Evolutionary conservation across 202 grass and related monocot genomes (phyloP).

Genomic region (Elaeis oleifera): DNA sequence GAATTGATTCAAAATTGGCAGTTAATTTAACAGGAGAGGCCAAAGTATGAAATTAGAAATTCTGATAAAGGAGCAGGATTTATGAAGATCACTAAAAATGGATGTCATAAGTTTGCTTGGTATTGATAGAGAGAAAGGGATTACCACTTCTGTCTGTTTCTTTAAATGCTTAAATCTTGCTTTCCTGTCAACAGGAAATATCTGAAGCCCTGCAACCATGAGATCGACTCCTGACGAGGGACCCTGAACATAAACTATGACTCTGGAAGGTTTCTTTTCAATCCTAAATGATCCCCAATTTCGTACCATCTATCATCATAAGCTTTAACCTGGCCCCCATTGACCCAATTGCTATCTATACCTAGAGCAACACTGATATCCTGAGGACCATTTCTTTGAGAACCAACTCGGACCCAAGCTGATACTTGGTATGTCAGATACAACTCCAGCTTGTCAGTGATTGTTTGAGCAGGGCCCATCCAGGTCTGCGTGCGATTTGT

Average conservation of each 20-base stretch:
- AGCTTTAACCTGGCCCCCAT: conserved; percentile 57
- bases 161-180: conserved; percentile 41
- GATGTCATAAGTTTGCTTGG: too few relatives aligned
- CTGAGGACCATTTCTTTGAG: conserved; percentile 26
- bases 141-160: conserved; percentile 55
- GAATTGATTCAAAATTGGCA: too few relatives aligned
- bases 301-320: conserved; percentile 79
- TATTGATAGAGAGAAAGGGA: too few relatives aligned
- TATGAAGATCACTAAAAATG: too few relatives aligned
- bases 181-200: conserved; percentile 63
- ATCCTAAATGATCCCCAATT: conserved; percentile 67
- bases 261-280: conserved; percentile 42
- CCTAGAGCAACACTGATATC: conserved; percentile 48
- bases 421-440: conserved; percentile 87
- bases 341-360: conserved; percentile 68
- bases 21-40: too few relatives aligned
- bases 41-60: too few relatives aligned
- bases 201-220: conserved; percentile 75
- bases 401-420: conserved; percentile 61
- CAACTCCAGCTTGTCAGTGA: conserved; percentile 59
- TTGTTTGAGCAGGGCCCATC: conserved; percentile 72
- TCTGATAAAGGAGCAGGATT: too few relatives aligned
- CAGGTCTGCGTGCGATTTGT: conserved; percentile 68
- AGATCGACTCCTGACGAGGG: conserved; percentile 58
- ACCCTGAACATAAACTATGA: conserved; percentile 71